Percentiles rank a stretch among this genome's conserved stretches.
These are phyloP conservation scores for Picea sitchensis DNA, from an alignment of 75 land plant species.

Conservation along the genomic window DNA sequence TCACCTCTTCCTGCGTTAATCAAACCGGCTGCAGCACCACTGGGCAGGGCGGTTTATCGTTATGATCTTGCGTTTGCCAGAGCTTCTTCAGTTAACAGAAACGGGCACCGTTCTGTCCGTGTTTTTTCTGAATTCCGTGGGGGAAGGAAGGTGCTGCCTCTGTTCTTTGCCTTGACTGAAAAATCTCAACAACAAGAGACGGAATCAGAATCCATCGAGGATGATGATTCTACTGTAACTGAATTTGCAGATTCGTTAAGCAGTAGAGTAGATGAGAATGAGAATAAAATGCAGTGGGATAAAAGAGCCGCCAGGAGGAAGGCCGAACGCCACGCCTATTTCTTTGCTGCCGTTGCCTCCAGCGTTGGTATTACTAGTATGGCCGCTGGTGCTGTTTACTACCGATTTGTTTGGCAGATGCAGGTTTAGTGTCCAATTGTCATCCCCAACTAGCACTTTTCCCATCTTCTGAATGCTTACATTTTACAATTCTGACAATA, in stretches of 20 bases:
- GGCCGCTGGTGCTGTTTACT: constrained; percentile 25
- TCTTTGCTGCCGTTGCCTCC: constrained; percentile 37
- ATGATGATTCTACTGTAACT: not conserved
- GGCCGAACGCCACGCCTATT: not conserved
- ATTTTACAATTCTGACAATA: no score
- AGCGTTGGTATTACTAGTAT: constrained; percentile 34
- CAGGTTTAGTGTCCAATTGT: constrained; percentile 11
- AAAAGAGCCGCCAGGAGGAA: not conserved
- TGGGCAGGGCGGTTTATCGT: no score
- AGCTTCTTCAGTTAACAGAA: no score
- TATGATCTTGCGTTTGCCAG: no score
- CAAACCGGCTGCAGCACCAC: no score
- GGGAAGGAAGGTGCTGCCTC: no score
- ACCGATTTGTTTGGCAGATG: constrained; percentile 28
- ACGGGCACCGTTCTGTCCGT: no score
- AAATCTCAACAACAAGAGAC: not conserved
- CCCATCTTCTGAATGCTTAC: not conserved
- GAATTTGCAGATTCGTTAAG: constrained; percentile 10
- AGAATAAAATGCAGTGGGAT: constrained; percentile 27
- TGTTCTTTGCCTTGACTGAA: no score
- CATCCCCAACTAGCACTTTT: not conserved
- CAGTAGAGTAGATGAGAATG: constrained; percentile 21
- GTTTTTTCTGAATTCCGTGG: no score
- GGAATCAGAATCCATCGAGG: not conserved
- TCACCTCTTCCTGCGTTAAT: no score